Evolutionary conservation across 345 rosid genomes (phyloP), one percentile per base, ranked within the genome.

Genomic region (Murraya paniculata): DNA sequence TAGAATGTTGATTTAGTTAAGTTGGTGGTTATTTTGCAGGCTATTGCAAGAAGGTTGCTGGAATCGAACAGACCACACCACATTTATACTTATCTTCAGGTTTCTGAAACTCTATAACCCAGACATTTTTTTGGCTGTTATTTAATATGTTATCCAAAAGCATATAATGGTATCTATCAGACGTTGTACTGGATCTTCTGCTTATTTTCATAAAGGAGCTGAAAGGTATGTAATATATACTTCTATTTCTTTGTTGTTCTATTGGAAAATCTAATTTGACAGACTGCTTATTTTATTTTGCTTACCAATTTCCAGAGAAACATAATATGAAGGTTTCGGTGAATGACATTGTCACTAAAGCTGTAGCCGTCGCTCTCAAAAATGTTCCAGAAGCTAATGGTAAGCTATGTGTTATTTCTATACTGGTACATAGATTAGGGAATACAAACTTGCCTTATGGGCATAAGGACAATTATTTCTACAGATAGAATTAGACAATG

Each of bases 321-420:
- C 96, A 92, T 88, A 92, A 89, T 79, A 81, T 85, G 64, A 93
- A 93, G 88, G 97, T 93, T 73, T 95, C 98, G 22, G 98, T 93
- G 50, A 95, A 95, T 83, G 99, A 95, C 89, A 91, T 93, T 83
- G 91, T 93, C 84, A 92, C 91, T 79, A 93, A 95, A 89, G 97
- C 94, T 71, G 97, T 93, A 74, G 94, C 99, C 61, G 78, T 92
- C 61, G 90, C 98, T 68, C 86, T 93, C 65, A 89, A 92, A 84
- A 92, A 89, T 84, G 93, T 93, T 78, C 91, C 90, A 11, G 92
- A 89, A 80, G 97, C 99, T 78, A 95, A 95, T 87, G 98, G 99
- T 95, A 86, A 90, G 91, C 78, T 69, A 72, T 68, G 64, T 33
- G 10, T 50, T 71, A 24, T 72, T 77, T 53, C 36, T 76, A 45